phyloP scores from a whole-genome alignment of 352 stramenopile species.

The Phytophthora megakarya region DNA sequence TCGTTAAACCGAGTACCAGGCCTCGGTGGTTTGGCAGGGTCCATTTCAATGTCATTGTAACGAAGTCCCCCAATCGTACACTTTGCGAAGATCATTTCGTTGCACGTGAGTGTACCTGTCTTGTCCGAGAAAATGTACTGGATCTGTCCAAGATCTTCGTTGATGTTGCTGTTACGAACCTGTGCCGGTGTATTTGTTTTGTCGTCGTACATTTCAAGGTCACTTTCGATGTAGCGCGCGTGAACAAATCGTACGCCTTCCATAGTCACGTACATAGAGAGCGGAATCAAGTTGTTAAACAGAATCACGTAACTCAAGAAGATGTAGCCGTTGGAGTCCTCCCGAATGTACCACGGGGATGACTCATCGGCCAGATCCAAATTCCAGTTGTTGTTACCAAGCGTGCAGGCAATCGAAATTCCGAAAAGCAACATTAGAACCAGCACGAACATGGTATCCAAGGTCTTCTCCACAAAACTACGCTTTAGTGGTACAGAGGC shows the following conservation, averaged over 20 bases:
- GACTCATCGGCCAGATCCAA: slow-evolving; percentile 55
- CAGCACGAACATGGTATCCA: slow-evolving; percentile 90
- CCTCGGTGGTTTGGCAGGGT: slow-evolving; percentile 42
- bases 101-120: slow-evolving; percentile 85
- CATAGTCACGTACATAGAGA: slow-evolving; percentile 92
- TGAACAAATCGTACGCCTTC: slow-evolving; percentile 89
- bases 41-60: slow-evolving; percentile 90
- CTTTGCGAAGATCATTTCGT: slow-evolving; percentile 92
- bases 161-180: slow-evolving; percentile 89
- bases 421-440: slow-evolving; percentile 86
- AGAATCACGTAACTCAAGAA: slow-evolving; percentile 91
- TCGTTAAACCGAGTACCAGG: slow-evolving; percentile 86
- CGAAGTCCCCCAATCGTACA: slow-evolving; percentile 90
- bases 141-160: slow-evolving; percentile 89
- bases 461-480: slow-evolving; percentile 86
- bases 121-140: slow-evolving; percentile 93
- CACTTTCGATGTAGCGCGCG: slow-evolving; percentile 84
- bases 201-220: slow-evolving; percentile 84
- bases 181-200: slow-evolving; percentile 73
- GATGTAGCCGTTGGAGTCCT: slow-evolving; percentile 80
- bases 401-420: slow-evolving; percentile 83
- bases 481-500: slow-evolving; percentile 80
- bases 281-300: slow-evolving; percentile 89
- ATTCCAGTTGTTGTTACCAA: slow-evolving; percentile 88
- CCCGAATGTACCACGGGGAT: slow-evolving; percentile 73